Conservation (phyloP, 2,329 filamentous ascomycete genomes). For the Penicillium italicum region DNA sequence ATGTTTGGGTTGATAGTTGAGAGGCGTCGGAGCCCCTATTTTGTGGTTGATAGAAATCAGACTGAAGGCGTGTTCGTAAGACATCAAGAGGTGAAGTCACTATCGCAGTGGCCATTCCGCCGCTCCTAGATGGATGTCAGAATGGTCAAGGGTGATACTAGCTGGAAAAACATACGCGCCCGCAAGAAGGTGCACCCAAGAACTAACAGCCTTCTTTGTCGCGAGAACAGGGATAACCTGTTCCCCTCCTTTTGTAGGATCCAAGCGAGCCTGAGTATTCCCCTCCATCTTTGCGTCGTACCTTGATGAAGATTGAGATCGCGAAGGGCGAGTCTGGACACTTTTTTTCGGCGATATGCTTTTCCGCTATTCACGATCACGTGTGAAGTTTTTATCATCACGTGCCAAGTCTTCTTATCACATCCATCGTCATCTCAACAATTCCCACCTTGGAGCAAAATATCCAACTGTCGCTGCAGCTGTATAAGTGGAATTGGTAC, state of each 20-base stretch:
- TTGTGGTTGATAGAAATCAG: constrained; percentile 79
- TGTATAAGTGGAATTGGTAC: too few relatives aligned
- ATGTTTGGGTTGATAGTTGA: constrained; percentile 16
- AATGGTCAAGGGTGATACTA: not conserved
- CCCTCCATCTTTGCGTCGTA: not conserved
- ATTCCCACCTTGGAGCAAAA: not conserved
- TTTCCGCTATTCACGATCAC: not conserved
- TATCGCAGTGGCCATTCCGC: constrained; percentile 83
- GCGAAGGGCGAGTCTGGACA: not conserved
- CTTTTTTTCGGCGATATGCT: not conserved
- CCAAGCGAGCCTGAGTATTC: not conserved
- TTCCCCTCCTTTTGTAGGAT: not conserved
- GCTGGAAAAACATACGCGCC: constrained; percentile 32
- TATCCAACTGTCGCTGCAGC: too few relatives aligned
- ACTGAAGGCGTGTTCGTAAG: constrained; percentile 94
- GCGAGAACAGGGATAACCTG: not conserved
- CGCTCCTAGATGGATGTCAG: constrained; percentile 36
- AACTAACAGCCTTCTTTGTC: not conserved
- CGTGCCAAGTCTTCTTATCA: not conserved
- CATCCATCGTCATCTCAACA: not conserved
- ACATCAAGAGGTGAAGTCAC: constrained; percentile 94
- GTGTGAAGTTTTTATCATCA: not conserved
- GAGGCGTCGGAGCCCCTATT: constrained; percentile 46
- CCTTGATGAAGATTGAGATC: not conserved
- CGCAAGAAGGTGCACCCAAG: constrained; percentile 33